Percentiles rank a stretch among this genome's conserved stretches.
These are phyloP conservation scores for Colletotrichum sp. DNA, from an alignment of 2,329 filamentous ascomycete species.

Conservation along the genomic window DNA sequence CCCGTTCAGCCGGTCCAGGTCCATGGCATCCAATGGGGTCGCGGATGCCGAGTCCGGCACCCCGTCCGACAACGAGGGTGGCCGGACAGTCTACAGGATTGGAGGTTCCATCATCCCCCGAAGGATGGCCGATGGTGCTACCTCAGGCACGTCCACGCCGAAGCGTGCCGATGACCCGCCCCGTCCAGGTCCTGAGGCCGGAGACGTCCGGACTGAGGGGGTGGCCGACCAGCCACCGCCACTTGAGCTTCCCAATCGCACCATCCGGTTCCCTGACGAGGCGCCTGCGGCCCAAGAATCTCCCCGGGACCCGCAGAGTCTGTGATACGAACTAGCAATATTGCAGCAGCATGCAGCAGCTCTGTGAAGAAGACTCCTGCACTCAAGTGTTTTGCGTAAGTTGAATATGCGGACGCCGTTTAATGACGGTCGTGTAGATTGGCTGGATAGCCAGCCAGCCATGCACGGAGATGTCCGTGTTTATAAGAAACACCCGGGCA, in stretches of 20 bases:
- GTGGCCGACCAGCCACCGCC: constrained; percentile 26
- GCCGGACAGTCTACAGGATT: constrained; percentile 39
- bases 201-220: not conserved
- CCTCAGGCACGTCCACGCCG: not conserved
- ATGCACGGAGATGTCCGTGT: not conserved
- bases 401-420: not conserved
- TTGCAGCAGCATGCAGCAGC: not conserved
- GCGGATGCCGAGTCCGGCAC: constrained; percentile 3
- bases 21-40: not conserved
- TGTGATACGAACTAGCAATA: not conserved
- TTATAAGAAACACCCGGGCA: not conserved
- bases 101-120: constrained; percentile 43
- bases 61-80: not conserved
- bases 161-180: not conserved
- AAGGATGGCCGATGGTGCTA: not conserved
- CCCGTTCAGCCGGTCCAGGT: constrained; percentile 21
- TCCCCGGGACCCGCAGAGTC: not conserved
- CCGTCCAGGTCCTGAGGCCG: not conserved
- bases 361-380: not conserved
- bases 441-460: not conserved
- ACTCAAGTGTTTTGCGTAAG: not conserved
- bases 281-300: not conserved
- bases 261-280: constrained; percentile 52
- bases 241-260: constrained; percentile 31
- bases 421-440: not conserved